Conservation (phyloP, 2,329 filamentous ascomycete genomes). For the Arthrobotrys musiformis region DNA sequence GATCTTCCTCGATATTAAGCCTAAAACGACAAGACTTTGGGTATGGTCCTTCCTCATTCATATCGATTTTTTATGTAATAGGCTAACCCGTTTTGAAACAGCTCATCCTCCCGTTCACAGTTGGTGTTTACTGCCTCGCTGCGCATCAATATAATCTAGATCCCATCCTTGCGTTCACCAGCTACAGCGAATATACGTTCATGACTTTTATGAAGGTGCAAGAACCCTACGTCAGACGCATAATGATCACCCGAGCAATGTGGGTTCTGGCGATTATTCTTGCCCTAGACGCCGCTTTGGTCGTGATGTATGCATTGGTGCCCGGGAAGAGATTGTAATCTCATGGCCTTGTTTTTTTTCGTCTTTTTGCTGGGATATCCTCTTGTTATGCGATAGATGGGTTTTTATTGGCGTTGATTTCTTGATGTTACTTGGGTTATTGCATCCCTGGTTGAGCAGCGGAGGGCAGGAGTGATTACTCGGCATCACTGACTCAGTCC, state of each 20-base stretch:
- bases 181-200: conserved; percentile 94
- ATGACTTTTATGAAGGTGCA: conserved; percentile 88
- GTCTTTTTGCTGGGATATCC: neutral
- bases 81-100: conserved; percentile 60
- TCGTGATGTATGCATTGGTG: conserved; percentile 91
- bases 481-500: neutral
- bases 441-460: neutral
- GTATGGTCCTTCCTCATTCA: conserved; percentile 68
- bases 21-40: conserved; percentile 80
- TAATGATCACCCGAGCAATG: conserved; percentile 82
- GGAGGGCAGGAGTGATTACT: neutral
- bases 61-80: neutral
- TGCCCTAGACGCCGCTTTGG: conserved; percentile 81
- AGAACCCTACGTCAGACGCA: conserved; percentile 88
- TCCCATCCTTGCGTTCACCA: conserved; percentile 86
- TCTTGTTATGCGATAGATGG: conserved; percentile 5
- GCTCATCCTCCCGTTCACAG: conserved; percentile 87
- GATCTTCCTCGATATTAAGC: conserved; percentile 82
- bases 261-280: conserved; percentile 82
- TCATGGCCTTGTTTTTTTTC: neutral
- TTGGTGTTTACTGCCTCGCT: conserved; percentile 87
- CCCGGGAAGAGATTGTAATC: conserved; percentile 80
- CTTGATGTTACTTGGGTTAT: conserved; percentile 7
- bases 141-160: conserved; percentile 97
- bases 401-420: conserved; percentile 2